phyloP scores from a whole-genome alignment of 1,284 basidiomycete genomes.

The Moniliella sp. region DNA sequence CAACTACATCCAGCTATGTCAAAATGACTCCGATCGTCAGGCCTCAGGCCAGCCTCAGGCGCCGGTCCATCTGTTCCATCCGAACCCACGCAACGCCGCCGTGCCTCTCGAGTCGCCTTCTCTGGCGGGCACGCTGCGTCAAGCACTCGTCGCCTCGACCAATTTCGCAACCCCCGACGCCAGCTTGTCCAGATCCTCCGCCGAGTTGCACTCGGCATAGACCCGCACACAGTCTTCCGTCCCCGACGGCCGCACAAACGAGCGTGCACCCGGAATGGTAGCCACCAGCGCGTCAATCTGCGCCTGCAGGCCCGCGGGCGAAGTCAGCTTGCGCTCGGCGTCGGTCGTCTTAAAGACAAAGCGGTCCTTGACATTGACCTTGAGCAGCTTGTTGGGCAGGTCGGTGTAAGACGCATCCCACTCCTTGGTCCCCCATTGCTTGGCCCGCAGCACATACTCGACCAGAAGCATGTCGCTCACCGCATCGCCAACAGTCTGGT shows the following conservation, averaged over 20 bases:
- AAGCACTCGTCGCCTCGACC: constrained; percentile 8
- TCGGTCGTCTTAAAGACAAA: constrained; percentile 72
- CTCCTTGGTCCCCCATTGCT: constrained; percentile 40
- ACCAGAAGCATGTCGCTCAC: constrained; percentile 88
- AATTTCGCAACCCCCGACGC: constrained; percentile 19
- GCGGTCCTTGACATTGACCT: constrained; percentile 69
- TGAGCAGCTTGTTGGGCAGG: constrained; percentile 84
- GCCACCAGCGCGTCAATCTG: constrained; percentile 64
- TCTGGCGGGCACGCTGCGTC: too few relatives aligned
- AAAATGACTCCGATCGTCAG: not conserved
- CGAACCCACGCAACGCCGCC: not conserved
- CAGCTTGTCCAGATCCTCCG: constrained; percentile 47
- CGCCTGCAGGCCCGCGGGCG: constrained; percentile 55
- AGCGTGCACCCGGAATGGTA: constrained; percentile 61
- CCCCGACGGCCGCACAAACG: constrained; percentile 86
- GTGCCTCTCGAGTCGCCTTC: not conserved
- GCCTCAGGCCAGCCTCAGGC: not conserved
- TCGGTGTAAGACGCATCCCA: constrained; percentile 90
- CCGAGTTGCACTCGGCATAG: constrained; percentile 70
- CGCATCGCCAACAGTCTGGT: constrained; percentile 94
- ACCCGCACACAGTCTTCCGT: constrained; percentile 96
- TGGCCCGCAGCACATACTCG: constrained; percentile 66
- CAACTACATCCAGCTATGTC: not conserved
- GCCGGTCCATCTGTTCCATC: not conserved
- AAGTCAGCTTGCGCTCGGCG: constrained; percentile 68